A percentile compares a stretch with the other conserved stretches of the same genome.
phyloP scores from a whole-genome alignment of 176 grass and related monocot genomes.

The Phragmites australis region DNA sequence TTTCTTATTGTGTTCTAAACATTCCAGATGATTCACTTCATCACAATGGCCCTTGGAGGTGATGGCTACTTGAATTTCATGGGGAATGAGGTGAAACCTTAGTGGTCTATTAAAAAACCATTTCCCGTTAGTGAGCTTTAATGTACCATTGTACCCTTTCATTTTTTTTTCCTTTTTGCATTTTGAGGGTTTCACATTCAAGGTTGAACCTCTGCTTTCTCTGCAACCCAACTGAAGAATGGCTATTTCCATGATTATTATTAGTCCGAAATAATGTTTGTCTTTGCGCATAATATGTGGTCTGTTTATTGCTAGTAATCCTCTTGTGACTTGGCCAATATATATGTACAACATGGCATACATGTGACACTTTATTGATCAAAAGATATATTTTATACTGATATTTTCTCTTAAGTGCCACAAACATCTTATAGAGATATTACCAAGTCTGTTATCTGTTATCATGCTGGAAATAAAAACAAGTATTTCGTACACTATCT shows the following conservation, averaged over 20 bases:
- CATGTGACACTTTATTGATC: not conserved
- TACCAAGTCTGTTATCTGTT: not conserved
- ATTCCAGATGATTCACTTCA: constrained; percentile 95
- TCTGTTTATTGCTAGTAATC: constrained; percentile 21
- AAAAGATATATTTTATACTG: not conserved
- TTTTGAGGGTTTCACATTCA: constrained; percentile 6
- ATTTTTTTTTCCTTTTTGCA: not conserved
- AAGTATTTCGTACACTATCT: constrained; percentile 11
- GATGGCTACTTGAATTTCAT: constrained; percentile 99
- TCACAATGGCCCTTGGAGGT: constrained; percentile 92
- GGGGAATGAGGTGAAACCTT: constrained; percentile 83
- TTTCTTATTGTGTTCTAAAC: constrained; percentile 16
- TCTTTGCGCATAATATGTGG: not conserved
- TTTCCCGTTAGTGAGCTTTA: not conserved
- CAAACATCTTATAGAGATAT: constrained; percentile 13
- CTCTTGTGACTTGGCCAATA: not conserved
- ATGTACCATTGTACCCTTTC: not conserved
- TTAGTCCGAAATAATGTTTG: not conserved
- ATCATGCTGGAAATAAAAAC: not conserved
- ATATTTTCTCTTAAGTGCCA: not conserved
- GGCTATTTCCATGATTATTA: constrained; percentile 12
- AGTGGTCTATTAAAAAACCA: not conserved
- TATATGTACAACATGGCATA: not conserved
- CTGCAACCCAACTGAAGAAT: not conserved
- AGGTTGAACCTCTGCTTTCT: constrained; percentile 29